Conservation (phyloP, 2,329 filamentous ascomycete species). For the Neonectria hederae region DNA sequence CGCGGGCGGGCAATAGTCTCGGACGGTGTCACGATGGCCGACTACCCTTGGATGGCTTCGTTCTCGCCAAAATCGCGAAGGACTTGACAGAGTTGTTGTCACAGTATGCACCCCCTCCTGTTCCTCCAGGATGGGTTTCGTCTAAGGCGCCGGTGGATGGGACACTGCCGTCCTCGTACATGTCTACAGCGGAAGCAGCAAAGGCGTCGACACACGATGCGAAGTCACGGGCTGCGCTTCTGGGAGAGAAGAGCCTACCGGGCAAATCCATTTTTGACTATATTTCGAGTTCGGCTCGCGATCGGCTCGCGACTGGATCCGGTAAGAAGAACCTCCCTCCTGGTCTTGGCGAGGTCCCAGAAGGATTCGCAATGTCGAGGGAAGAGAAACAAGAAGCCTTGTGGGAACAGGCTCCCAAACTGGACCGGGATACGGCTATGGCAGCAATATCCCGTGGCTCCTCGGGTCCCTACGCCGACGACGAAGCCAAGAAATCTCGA, state of each 20-base stretch:
- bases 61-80: conserved; percentile 67
- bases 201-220: conserved; percentile 80
- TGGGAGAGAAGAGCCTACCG: conserved; percentile 81
- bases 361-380: conserved; percentile 70
- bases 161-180: conserved; percentile 50
- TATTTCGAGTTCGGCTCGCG: conserved; percentile 79
- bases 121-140: conserved; percentile 80
- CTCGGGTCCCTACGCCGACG: conserved; percentile 81
- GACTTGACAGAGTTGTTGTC: conserved; percentile 44
- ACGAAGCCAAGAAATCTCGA: conserved; percentile 79
- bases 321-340: conserved; percentile 81
- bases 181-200: conserved; percentile 80
- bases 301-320: conserved; percentile 78
- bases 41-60: conserved; percentile 81
- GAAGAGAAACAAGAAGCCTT: conserved; percentile 69
- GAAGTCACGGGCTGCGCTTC: conserved; percentile 77
- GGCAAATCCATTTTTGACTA: conserved; percentile 98
- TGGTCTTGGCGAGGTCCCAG: conserved; percentile 78
- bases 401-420: conserved; percentile 66
- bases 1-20: conserved; percentile 42
- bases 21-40: conserved; percentile 85
- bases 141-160: conserved; percentile 52
- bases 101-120: conserved; percentile 69
- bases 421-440: conserved; percentile 73
- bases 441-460: conserved; percentile 73